Evolutionary conservation across 2,329 filamentous ascomycete genomes (phyloP), one percentile per base, ranked within the genome.

Genomic region (Keithomyces neogunnii): DNA sequence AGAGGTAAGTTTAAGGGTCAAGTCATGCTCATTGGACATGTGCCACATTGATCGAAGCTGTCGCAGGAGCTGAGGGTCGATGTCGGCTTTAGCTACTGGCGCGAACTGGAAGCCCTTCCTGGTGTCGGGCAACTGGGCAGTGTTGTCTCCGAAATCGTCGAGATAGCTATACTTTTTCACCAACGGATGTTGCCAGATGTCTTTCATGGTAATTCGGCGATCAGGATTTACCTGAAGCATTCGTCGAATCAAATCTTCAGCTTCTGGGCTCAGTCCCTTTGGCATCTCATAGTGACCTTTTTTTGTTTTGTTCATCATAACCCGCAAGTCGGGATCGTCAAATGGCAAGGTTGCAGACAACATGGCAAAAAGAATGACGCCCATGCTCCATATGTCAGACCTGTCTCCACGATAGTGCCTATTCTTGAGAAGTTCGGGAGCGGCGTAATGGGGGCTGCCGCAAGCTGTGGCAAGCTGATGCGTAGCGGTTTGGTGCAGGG

Each of bases 381-480:
- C 90, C 66, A 90, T 83, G 64, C 91, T 96, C 93, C 93, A 99
- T 46, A 96, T 87, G 62, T 99, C 93, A 6, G 89, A 89, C 62
- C 84, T 85, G 49, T 89, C 86, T 9, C 92, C 93, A 51, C 86
- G 84, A 65, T 99, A 99, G 42, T 79, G 79, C 36, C 77, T 77
- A 40, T 85, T 85, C 57, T 82, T 82, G 55, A 96, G 85, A 35
- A 99, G 82, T 66, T 99, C 93, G 0, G 93, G 93, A 0, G 93
- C 91, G 19, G 92, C 92, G 62, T 99, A 99, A 68, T 97, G 93
- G 28, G 93, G 93, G 56, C 93, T 97, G 26, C 93, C 93, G 61
- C 93, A 99, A 4, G 92, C 89, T 1, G 93, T 97, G 51, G 82
- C 87, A 31, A 99, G 78, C 63, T 85, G 84, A 57, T 89, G 85